Percentiles rank a stretch among this genome's conserved stretches.
phyloP scores from a whole-genome alignment of 2,329 filamentous ascomycete species.

The Raffaelea arxii region DNA sequence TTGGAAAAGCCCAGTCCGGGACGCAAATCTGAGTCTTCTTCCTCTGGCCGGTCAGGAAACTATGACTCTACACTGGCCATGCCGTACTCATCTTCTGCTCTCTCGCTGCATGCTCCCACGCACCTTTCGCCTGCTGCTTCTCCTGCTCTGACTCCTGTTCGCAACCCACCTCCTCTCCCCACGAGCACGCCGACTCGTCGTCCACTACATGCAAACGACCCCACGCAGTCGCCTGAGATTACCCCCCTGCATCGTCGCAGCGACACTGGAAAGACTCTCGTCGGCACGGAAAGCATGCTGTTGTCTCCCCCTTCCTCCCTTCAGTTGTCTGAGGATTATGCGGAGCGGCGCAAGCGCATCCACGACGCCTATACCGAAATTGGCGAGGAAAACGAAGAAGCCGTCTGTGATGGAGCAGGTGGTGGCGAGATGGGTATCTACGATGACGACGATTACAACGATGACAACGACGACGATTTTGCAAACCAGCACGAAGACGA shows the following conservation, averaged over 20 bases:
- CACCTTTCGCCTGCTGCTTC: background rate
- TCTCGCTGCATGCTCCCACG: background rate
- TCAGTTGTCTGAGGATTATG: no score
- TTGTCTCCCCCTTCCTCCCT: no score
- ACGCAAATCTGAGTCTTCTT: background rate
- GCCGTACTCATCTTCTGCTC: background rate
- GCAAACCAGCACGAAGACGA: background rate
- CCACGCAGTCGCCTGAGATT: background rate
- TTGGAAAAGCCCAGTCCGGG: constrained; percentile 8
- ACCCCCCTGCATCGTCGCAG: background rate
- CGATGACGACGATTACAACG: background rate
- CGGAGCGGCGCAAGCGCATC: background rate
- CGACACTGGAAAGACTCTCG: no score
- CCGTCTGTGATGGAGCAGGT: no score
- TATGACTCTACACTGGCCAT: background rate
- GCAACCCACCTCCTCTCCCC: no score
- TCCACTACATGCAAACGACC: no score
- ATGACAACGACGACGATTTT: background rate
- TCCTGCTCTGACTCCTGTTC: no score
- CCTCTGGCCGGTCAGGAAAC: no score
- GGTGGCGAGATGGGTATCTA: background rate
- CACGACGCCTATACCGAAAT: background rate
- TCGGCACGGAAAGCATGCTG: no score
- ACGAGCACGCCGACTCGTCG: background rate
- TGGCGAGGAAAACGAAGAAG: background rate